A percentile compares a stretch with the other conserved stretches of the same genome.
Evolutionary conservation across 2,329 filamentous ascomycete species (phyloP).

Genomic region (Ceratocystiopsis minuta): DNA sequence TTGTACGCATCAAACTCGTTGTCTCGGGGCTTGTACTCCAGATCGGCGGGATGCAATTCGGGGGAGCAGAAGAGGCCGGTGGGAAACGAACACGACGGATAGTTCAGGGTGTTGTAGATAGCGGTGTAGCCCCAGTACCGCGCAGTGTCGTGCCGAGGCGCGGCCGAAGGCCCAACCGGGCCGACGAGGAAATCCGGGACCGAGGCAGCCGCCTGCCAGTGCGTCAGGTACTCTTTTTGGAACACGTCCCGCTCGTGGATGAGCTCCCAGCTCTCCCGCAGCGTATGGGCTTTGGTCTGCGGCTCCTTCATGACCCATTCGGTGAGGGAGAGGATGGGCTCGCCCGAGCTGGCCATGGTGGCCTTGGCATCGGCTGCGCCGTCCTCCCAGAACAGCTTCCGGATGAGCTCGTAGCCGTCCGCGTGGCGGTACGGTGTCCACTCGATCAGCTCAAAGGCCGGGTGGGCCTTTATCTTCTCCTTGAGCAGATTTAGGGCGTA

Average conservation of each 20-base stretch:
- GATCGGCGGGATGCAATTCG: not conserved
- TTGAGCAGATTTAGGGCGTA: not conserved
- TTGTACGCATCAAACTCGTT: conserved; percentile 1
- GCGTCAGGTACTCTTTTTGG: not conserved
- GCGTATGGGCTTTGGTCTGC: not conserved
- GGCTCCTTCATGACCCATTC: not conserved
- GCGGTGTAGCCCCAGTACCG: conserved; percentile 1
- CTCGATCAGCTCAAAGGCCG: not conserved
- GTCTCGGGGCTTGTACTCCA: not conserved
- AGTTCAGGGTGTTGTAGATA: not conserved
- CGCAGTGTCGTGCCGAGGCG: not conserved
- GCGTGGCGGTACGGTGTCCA: not conserved
- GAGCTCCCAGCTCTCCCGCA: conserved; percentile 1
- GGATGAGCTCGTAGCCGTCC: not conserved
- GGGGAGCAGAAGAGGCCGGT: not conserved
- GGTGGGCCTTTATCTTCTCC: not conserved
- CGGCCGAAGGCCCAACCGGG: not conserved
- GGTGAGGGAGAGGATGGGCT: not conserved
- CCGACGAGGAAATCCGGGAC: not conserved
- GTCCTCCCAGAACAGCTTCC: not conserved
- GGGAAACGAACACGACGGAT: not conserved
- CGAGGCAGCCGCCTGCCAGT: not conserved
- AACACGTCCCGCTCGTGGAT: not conserved
- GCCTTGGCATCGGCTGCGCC: not conserved
- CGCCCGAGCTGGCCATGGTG: not conserved